These are phyloP conservation scores for Bonia amplexicaulis DNA, from an alignment of 176 grass and related monocot genomes.

Conservation along the genomic window DNA sequence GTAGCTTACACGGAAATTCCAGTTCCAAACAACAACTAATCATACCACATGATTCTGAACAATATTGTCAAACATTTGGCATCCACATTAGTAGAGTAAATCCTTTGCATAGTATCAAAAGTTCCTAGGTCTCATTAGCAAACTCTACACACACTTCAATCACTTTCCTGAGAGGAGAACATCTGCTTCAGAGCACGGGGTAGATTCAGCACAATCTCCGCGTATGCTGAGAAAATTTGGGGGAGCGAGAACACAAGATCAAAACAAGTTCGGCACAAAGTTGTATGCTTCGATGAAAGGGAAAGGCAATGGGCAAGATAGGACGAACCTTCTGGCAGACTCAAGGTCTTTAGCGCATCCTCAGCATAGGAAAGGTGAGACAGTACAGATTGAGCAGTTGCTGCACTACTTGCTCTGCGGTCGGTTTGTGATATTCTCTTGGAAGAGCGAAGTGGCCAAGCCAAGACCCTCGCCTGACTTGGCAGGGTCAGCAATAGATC, in stretches of 20 bases:
- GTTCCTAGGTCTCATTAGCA: neutral
- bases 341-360: constrained; percentile 70
- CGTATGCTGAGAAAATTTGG: constrained; percentile 54
- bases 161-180: constrained; percentile 44
- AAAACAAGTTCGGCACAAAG: constrained; percentile 11
- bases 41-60: neutral
- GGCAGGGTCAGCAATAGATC: constrained; percentile 69
- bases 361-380: constrained; percentile 75
- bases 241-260: neutral
- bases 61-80: neutral
- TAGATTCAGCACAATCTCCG: constrained; percentile 83
- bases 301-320: neutral
- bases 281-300: neutral
- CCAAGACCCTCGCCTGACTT: constrained; percentile 77
- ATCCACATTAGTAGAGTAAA: constrained; percentile 3
- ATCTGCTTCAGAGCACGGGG: constrained; percentile 63
- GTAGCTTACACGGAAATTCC: neutral
- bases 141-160: constrained; percentile 20
- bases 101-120: neutral
- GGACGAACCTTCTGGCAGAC: constrained; percentile 71
- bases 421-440: constrained; percentile 47
- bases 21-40: neutral
- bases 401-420: constrained; percentile 30
- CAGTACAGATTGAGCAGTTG: constrained; percentile 41
- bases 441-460: constrained; percentile 70